These are phyloP conservation scores for Fusarium poae DNA, from an alignment of 2,329 filamentous ascomycete species.

Conservation along the genomic window DNA sequence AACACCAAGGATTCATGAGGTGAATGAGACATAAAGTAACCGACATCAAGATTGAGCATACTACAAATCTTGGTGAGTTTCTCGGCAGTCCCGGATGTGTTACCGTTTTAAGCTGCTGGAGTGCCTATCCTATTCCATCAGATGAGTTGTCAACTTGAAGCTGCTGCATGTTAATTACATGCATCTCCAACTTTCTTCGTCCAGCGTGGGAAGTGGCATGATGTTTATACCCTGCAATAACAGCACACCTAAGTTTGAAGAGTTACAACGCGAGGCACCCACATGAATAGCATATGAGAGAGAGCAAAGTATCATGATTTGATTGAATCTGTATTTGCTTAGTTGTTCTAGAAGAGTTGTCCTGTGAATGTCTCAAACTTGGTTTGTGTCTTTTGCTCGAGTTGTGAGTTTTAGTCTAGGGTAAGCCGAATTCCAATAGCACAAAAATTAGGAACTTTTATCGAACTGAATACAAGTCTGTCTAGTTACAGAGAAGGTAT, in stretches of 20 bases:
- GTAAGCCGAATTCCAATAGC: not conserved
- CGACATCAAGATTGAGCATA: slow-evolving; percentile 16
- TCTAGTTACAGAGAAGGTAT: not conserved
- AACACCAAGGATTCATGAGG: not conserved
- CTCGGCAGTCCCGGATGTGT: slow-evolving; percentile 16
- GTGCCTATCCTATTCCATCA: slow-evolving; percentile 2
- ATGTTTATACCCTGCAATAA: not conserved
- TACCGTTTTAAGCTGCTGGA: slow-evolving; percentile 13
- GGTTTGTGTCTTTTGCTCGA: not conserved
- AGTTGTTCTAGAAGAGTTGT: slow-evolving; percentile 10
- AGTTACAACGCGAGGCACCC: not conserved
- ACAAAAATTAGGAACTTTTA: not conserved
- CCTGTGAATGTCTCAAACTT: slow-evolving; percentile 5
- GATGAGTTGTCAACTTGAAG: slow-evolving; percentile 6
- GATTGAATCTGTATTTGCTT: not conserved
- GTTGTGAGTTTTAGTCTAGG: not conserved
- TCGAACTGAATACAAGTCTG: not conserved
- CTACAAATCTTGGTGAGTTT: slow-evolving; percentile 1
- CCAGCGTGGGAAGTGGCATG: slow-evolving; percentile 5
- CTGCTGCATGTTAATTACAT: slow-evolving; percentile 8
- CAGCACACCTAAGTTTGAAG: not conserved
- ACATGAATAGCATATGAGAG: not conserved
- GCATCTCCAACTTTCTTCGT: slow-evolving; percentile 1
- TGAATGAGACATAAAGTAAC: slow-evolving; percentile 9
- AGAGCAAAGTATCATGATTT: not conserved